Evolutionary conservation across 176 grass and related monocot genomes (phyloP), one percentile per base, ranked within the genome.

Genomic region (Bromus sterilis): DNA sequence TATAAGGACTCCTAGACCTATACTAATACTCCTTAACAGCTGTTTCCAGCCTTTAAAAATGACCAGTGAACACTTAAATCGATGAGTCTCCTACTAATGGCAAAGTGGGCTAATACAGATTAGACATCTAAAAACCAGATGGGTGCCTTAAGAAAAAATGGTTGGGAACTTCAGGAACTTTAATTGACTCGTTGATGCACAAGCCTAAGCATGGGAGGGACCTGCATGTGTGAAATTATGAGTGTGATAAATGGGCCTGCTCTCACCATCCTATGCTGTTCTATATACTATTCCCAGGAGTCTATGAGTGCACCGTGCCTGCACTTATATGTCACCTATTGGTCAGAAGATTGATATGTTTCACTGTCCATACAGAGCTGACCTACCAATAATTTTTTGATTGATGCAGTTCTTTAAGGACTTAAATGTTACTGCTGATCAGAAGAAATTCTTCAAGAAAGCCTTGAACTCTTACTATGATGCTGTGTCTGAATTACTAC

Each of bases 391-490:
- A 43, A 56, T 43, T 34, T 18, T 26, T n/a, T 77, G 63, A 85
- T 79, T 81, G 23, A 7, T 93, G 83, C 93, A 99, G 97, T 96
- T 99, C 42, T 93, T 76, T 72, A 95, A 83, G 82, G 93, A 88
- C 34, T 74, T 99, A 78, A 99, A 96, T 90, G 85, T 96, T 69
- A 96, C 89, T 44, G 85, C 80, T 68, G 97, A 96, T 80, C 97
- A 96, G 61, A 99, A 99, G 66, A 99, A 99, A 63, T 90, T 91
- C 81, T 99, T 99, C 73, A 99, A 99, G 91, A 99, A 99, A 90
- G 93, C 87, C 66, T 90, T 99, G 48, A 87, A 84, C 73, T 82
- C 85, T 32, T 99, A 99, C 71, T 93, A 99, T 91, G 93, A 99
- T 68, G 77, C 89, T 84, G 97, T 99, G 61, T 74, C 87, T 85